Evolutionary conservation across 257 asterid species (phyloP).

Genomic region (Echium plantagineum): DNA sequence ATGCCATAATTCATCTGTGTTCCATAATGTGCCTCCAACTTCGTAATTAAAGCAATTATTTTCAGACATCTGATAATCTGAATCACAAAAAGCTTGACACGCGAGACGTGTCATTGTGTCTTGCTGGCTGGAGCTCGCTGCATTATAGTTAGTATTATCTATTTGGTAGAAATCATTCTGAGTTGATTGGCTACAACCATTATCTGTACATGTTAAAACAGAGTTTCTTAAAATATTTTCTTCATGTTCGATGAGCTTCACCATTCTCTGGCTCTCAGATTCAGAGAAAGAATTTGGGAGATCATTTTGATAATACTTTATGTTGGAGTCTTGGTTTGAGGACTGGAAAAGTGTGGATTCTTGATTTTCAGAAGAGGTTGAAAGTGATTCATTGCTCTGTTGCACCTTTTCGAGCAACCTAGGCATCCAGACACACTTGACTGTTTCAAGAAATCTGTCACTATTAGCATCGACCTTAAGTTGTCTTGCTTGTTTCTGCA

Average conservation of each 20-base stretch:
- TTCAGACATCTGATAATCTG: neutral
- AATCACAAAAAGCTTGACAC: neutral
- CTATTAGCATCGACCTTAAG: slow-evolving; percentile 24
- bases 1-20: neutral
- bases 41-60: neutral
- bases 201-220: neutral
- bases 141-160: neutral
- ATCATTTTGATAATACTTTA: neutral
- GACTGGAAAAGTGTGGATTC: neutral
- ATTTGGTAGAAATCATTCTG: neutral
- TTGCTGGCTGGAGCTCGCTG: neutral
- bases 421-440: slow-evolving; percentile 27
- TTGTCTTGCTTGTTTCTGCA: slow-evolving; percentile 29
- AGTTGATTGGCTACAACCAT: neutral
- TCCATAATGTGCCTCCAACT: neutral
- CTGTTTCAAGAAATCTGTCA: slow-evolving; percentile 18
- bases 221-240: neutral
- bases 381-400: neutral
- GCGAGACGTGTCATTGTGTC: neutral
- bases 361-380: neutral
- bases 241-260: neutral
- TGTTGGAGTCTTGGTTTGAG: neutral
- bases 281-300: neutral
- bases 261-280: neutral
- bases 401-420: slow-evolving; percentile 23